Conservation (phyloP, 805 yeast genomes). For the Kazachstania bromeliacearum region DNA sequence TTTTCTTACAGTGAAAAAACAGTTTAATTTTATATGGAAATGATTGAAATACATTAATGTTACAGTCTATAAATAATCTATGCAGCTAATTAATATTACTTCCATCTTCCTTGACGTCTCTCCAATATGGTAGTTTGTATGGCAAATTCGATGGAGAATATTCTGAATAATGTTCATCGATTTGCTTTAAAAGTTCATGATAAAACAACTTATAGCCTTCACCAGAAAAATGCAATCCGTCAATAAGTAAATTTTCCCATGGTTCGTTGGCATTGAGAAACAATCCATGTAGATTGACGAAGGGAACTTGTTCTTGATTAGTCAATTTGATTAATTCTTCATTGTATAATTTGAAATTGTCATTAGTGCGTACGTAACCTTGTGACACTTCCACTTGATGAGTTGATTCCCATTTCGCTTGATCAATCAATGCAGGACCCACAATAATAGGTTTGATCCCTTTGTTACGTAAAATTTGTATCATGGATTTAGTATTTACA, state of each 20-base stretch:
- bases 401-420: conserved; percentile 31
- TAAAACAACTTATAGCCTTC: conserved; percentile 43
- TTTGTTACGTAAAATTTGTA: conserved; percentile 32
- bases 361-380: conserved; percentile 40
- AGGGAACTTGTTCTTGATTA: conserved; percentile 39
- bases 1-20: too few species aligned
- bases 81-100: too few species aligned
- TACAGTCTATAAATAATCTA: too few species aligned
- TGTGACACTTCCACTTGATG: conserved; percentile 27
- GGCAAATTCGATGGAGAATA: conserved; percentile 34
- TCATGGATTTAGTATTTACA: conserved; percentile 39
- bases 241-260: conserved; percentile 36
- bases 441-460: conserved; percentile 47
- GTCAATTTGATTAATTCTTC: conserved; percentile 43
- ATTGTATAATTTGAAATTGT: conserved; percentile 39
- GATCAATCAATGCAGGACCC: conserved; percentile 53
- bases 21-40: too few species aligned
- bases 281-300: conserved; percentile 43
- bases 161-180: conserved; percentile 40
- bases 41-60: too few species aligned
- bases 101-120: conserved; percentile 25
- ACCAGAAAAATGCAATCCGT: conserved; percentile 55
- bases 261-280: conserved; percentile 35
- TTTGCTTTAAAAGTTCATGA: conserved; percentile 34
- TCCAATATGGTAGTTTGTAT: conserved; percentile 34